A percentile compares a stretch with the other conserved stretches of the same genome.
phyloP scores from a whole-genome alignment of 257 asterid genomes.

The Nicotiana knightiana region DNA sequence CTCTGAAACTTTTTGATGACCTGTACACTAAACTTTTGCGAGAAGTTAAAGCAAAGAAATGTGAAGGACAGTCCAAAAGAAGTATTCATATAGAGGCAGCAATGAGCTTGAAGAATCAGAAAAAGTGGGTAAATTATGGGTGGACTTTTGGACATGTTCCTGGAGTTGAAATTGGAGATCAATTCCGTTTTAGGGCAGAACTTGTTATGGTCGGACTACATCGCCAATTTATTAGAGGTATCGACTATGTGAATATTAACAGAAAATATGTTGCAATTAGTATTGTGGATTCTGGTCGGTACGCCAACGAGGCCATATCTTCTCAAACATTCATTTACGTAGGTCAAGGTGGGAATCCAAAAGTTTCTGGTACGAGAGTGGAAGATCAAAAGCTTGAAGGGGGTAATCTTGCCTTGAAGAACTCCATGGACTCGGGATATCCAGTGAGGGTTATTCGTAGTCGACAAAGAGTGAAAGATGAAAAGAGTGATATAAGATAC shows the following conservation, averaged over 20 bases:
- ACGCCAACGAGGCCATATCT: slow-evolving; percentile 14
- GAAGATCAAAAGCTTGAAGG: slow-evolving; percentile 26
- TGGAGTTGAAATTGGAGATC: slow-evolving; percentile 28
- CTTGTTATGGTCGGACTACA: slow-evolving; percentile 28
- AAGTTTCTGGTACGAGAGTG: background rate
- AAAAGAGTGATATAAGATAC: background rate
- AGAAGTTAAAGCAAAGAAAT: slow-evolving; percentile 2
- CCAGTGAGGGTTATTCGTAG: slow-evolving; percentile 36
- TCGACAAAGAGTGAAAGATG: background rate
- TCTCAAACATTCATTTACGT: slow-evolving; percentile 22
- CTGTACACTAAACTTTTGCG: background rate
- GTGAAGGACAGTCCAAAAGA: background rate
- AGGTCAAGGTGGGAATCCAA: slow-evolving; percentile 30
- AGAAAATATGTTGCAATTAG: slow-evolving; percentile 17
- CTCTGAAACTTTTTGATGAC: slow-evolving; percentile 18
- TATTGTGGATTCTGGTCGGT: slow-evolving; percentile 29
- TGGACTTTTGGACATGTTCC: slow-evolving; percentile 25
- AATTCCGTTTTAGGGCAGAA: slow-evolving; percentile 27
- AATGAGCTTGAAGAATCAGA: slow-evolving; percentile 1
- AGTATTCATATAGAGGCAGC: slow-evolving; percentile 17
- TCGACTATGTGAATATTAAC: slow-evolving; percentile 2
- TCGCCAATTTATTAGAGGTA: slow-evolving; percentile 17
- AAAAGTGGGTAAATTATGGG: slow-evolving; percentile 19
- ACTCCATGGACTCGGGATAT: slow-evolving; percentile 13
- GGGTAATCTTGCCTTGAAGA: slow-evolving; percentile 38